phyloP scores from a whole-genome alignment of 352 stramenopile genomes.

The Phytophthora sansomeana region DNA sequence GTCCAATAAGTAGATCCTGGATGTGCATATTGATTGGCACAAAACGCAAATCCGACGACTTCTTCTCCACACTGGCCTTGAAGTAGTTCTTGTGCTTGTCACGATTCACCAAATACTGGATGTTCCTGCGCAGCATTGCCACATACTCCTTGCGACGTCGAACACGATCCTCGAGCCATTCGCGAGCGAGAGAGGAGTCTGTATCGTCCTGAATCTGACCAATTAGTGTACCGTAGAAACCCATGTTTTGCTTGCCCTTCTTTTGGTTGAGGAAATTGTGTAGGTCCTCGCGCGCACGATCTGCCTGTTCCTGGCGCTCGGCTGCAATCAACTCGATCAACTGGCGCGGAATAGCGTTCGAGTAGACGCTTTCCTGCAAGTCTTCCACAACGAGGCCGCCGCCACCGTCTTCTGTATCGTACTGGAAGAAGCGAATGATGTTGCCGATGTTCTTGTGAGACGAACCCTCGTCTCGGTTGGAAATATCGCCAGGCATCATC shows the following conservation, averaged over 20 bases:
- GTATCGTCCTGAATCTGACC: constrained; percentile 89
- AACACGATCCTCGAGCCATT: constrained; percentile 85
- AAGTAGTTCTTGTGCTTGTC: constrained; percentile 92
- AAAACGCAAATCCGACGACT: constrained; percentile 81
- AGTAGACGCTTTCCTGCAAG: constrained; percentile 79
- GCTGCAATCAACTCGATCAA: constrained; percentile 82
- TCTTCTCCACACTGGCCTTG: constrained; percentile 90
- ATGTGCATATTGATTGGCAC: constrained; percentile 91
- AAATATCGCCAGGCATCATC: constrained; percentile 86
- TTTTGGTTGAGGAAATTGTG: constrained; percentile 86
- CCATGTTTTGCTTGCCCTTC: constrained; percentile 84
- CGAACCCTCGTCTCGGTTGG: constrained; percentile 72
- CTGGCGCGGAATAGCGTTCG: constrained; percentile 85
- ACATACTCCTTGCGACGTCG: constrained; percentile 87
- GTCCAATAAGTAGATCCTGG: constrained; percentile 84
- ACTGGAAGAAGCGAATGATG: constrained; percentile 91
- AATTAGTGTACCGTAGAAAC: constrained; percentile 89
- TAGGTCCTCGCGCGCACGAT: constrained; percentile 82
- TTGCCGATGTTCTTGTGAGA: constrained; percentile 91
- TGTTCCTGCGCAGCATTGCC: constrained; percentile 81
- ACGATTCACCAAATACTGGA: constrained; percentile 86
- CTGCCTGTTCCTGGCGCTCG: constrained; percentile 81
- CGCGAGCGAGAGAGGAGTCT: constrained; percentile 71
- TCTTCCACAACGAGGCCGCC: constrained; percentile 87
- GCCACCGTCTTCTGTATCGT: constrained; percentile 83